Base-by-base conservation (phyloP, 192 early-diverging fungal genomes). In the Entomortierella beljakovae region DNA sequence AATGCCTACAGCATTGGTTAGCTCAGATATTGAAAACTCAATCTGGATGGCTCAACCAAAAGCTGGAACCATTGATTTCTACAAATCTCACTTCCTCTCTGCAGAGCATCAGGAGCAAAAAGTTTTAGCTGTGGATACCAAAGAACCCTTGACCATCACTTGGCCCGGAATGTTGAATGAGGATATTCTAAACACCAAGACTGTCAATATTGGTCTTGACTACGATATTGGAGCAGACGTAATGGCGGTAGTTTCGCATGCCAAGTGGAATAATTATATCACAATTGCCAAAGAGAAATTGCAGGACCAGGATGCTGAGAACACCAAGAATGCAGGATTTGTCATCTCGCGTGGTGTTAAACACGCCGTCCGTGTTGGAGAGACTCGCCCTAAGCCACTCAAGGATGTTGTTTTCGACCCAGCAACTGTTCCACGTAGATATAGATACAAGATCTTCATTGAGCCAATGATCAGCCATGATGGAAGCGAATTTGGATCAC, bases 121-220 rank as follows among this genome's bases (percentile, higher is more conserved):
- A 31, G 29, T 79, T 6, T n/a, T 64, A n/a, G 7, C 55, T 43
- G 75, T 43, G 2, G 75, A 79, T 54, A 79, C 75, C 1, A 54
- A 33, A 13, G 26, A 70, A 57, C 61, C 34, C 10, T 29, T 70
- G 6, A 70, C 61, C 10, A 60, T 79, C 11, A 3, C 31, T 6
- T 79, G 75, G 75, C 75, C 75, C 7, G 75, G 75, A 1, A 79
- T 79, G 75, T 52, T 79, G 66, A 70, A 70, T 34, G 75, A 79
- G 62, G 75, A 79, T 38, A 55, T 56, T 25, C 42, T 69, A 49
- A 54, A 79, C 75, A 69, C 75, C 29, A 64, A 70, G 62, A 31
- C 22, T 18, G 58, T 79, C 32, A 79, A 70, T 29, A 26, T 70
- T 6, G 75, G 75, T 1, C 32, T 79, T 29, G 75, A 79, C 32